phyloP scores from a whole-genome alignment of 2,329 filamentous ascomycete genomes.

The Phoma sp. region DNA sequence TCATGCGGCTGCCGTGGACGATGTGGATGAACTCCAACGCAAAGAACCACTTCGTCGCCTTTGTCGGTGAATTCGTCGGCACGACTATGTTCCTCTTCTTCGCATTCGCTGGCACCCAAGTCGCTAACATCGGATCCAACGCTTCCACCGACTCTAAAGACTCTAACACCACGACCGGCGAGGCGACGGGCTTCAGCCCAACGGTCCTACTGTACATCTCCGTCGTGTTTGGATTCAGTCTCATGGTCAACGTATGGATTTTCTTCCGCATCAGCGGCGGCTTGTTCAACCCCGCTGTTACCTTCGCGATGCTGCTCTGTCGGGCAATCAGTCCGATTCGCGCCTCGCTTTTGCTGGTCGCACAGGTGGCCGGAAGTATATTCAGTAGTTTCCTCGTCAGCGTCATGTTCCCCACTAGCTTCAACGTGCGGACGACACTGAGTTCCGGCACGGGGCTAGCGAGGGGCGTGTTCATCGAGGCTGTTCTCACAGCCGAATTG shows the following conservation, averaged over 20 bases:
- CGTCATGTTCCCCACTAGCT: slow-evolving; percentile 54
- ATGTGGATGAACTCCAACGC: slow-evolving; percentile 48
- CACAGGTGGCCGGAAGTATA: slow-evolving; percentile 56
- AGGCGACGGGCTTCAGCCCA: slow-evolving; percentile 27
- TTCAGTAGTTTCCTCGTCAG: slow-evolving; percentile 55
- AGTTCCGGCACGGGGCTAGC: slow-evolving; percentile 51
- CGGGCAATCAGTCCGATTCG: slow-evolving; percentile 53
- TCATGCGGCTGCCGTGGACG: slow-evolving; percentile 43
- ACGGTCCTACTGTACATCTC: slow-evolving; percentile 47
- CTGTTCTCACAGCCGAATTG: slow-evolving; percentile 44
- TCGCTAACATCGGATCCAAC: slow-evolving; percentile 57
- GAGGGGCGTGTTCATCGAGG: slow-evolving; percentile 56
- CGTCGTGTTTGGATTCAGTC: slow-evolving; percentile 46
- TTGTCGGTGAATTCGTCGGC: slow-evolving; percentile 57
- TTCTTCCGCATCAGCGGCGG: slow-evolving; percentile 49
- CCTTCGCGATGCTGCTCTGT: slow-evolving; percentile 46
- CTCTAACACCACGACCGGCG: slow-evolving; percentile 51
- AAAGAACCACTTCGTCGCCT: slow-evolving; percentile 54
- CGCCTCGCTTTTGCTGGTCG: slow-evolving; percentile 52
- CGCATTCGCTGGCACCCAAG: slow-evolving; percentile 54
- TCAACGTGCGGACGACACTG: slow-evolving; percentile 57
- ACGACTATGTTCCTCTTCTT: slow-evolving; percentile 57
- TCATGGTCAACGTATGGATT: slow-evolving; percentile 52
- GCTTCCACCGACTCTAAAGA: too few relatives aligned
- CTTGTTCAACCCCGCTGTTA: slow-evolving; percentile 43